A percentile compares a stretch with the other conserved stretches of the same genome.
Conservation (phyloP, 148 eudicot genomes). For the Spergularia marina region DNA sequence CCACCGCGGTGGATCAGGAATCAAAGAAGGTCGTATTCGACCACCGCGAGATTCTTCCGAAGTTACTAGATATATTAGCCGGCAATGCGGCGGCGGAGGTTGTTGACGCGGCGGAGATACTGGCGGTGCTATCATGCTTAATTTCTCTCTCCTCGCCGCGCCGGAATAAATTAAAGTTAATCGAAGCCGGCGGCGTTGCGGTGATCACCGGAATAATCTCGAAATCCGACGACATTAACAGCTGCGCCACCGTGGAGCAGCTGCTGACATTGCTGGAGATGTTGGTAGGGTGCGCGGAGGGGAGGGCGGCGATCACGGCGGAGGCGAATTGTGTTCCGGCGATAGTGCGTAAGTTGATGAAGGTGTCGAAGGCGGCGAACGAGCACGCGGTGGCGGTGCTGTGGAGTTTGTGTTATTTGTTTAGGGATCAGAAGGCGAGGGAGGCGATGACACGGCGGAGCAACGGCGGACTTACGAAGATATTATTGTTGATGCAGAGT, state of each 20-base stretch:
- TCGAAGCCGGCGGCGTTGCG: slow-evolving; percentile 39
- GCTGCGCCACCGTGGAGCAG: slow-evolving; percentile 22
- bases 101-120: background rate
- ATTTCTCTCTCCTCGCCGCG: slow-evolving; percentile 31
- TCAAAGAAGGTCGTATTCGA: slow-evolving; percentile 30
- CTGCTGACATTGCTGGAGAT: slow-evolving; percentile 43
- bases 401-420: slow-evolving; percentile 61
- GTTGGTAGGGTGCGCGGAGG: slow-evolving; percentile 50
- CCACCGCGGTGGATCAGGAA: slow-evolving; percentile 21
- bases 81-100: background rate
- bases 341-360: slow-evolving; percentile 46
- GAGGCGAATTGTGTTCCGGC: slow-evolving; percentile 34
- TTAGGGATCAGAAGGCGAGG: slow-evolving; percentile 45
- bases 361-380: slow-evolving; percentile 44
- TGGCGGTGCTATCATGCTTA: slow-evolving; percentile 26
- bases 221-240: background rate
- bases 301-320: slow-evolving; percentile 44
- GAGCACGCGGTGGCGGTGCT: slow-evolving; percentile 55
- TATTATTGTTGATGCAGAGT: slow-evolving; percentile 68
- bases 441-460: slow-evolving; percentile 46
- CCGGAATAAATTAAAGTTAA: slow-evolving; percentile 34
- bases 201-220: background rate
- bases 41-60: slow-evolving; percentile 16
- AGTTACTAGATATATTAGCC: background rate
- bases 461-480: slow-evolving; percentile 63